phyloP scores from a whole-genome alignment of 2,329 filamentous ascomycete genomes.

The Penicillium sp. region DNA sequence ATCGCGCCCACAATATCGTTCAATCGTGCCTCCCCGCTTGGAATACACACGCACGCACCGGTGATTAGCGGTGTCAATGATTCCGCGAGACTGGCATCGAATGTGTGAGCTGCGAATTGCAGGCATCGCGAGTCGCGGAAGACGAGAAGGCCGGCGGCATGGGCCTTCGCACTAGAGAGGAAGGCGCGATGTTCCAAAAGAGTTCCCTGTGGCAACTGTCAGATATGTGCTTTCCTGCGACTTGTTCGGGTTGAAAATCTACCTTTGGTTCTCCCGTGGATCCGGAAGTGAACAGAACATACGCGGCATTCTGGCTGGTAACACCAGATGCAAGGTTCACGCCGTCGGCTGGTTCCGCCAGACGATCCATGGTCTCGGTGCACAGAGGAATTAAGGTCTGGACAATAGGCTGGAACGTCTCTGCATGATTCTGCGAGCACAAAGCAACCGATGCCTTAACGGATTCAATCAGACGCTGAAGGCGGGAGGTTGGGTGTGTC shows the following conservation, averaged over 20 bases:
- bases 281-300: conserved; percentile 62
- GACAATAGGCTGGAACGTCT: conserved; percentile 21
- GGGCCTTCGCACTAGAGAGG: conserved; percentile 55
- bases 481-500: conserved; percentile 38
- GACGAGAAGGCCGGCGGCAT: conserved; percentile 54
- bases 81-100: conserved; percentile 58
- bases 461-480: conserved; percentile 35
- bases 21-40: conserved; percentile 51
- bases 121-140: conserved; percentile 56
- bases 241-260: conserved; percentile 1
- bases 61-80: conserved; percentile 55
- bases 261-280: conserved; percentile 58
- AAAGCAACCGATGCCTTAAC: conserved; percentile 36
- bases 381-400: conserved; percentile 32
- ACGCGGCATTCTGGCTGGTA: conserved; percentile 42
- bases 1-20: conserved; percentile 54
- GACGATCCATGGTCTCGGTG: conserved; percentile 22
- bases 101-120: conserved; percentile 58
- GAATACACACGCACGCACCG: conserved; percentile 62
- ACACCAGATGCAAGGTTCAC: conserved; percentile 25
- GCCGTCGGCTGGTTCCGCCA: conserved; percentile 17
- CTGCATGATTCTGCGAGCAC: conserved; percentile 31
- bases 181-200: conserved; percentile 63
- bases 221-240: neutral
- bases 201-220: conserved; percentile 49